Conservation (phyloP, 129 eudicot species). For the Glebionis coronaria region DNA sequence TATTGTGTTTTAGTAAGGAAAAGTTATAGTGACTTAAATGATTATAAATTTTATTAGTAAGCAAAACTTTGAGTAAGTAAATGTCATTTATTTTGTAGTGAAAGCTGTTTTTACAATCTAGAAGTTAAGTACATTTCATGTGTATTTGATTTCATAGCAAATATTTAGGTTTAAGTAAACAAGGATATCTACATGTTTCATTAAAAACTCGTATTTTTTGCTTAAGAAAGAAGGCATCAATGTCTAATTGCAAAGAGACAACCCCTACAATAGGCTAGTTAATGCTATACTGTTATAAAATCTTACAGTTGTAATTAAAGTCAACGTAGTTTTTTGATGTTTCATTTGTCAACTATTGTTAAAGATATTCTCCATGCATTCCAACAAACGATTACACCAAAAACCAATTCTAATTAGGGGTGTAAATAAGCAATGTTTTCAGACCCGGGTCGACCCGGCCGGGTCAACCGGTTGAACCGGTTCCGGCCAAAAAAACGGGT, state of each 20-base stretch:
- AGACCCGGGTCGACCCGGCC: too few relatives aligned
- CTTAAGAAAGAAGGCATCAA: not conserved
- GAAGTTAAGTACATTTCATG: too few relatives aligned
- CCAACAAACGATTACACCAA: not conserved
- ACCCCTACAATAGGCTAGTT: constrained; percentile 1
- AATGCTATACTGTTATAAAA: constrained; percentile 2
- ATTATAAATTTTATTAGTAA: too few relatives aligned
- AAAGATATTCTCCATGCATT: not conserved
- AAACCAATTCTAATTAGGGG: too few relatives aligned
- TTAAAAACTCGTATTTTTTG: not conserved
- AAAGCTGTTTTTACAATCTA: not conserved
- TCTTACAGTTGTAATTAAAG: not conserved
- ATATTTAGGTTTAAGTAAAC: not conserved
- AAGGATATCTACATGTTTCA: not conserved
- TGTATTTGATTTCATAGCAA: too few relatives aligned
- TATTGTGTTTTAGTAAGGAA: too few relatives aligned
- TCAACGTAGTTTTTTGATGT: constrained; percentile 1
- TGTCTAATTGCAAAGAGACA: constrained; percentile 3
- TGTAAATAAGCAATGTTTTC: too few relatives aligned
- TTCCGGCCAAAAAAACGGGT: too few relatives aligned
- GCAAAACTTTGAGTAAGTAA: too few relatives aligned
- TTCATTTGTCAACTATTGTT: constrained; percentile 7
- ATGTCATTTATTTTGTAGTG: too few relatives aligned
- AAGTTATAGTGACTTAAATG: too few relatives aligned
- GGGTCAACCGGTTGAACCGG: too few relatives aligned